These are phyloP conservation scores for Somion occarium DNA, from an alignment of 1,284 basidiomycete genomes.

Conservation along the genomic window DNA sequence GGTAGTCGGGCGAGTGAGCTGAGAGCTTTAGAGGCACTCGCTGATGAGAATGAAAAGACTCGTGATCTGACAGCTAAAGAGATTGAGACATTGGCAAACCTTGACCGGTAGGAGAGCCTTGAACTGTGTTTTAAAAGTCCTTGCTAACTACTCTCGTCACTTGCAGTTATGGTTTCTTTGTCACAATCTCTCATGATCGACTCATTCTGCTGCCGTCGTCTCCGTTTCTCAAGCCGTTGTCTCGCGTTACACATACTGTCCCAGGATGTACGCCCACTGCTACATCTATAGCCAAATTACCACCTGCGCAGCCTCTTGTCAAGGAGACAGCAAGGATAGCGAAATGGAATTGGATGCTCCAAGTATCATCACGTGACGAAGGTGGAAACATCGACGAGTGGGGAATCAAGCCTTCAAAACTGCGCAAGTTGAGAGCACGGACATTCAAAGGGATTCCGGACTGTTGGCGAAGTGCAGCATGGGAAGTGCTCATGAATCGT, in stretches of 20 bases:
- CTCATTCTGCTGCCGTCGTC: slow-evolving; percentile 62
- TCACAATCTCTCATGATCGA: slow-evolving; percentile 71
- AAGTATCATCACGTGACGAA: slow-evolving; percentile 57
- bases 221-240: slow-evolving; percentile 60
- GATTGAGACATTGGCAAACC: slow-evolving; percentile 58
- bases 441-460: slow-evolving; percentile 97
- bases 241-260: slow-evolving; percentile 38
- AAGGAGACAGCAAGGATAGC: slow-evolving; percentile 72
- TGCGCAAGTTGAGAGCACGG: slow-evolving; percentile 62
- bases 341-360: slow-evolving; percentile 90
- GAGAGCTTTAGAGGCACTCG: slow-evolving; percentile 49
- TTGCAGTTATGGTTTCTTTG: slow-evolving; percentile 88
- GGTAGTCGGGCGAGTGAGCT: slow-evolving; percentile 54
- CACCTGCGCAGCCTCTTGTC: slow-evolving; percentile 36
- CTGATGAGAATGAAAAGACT: slow-evolving; percentile 52
- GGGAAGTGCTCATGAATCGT: slow-evolving; percentile 72
- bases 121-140: slow-evolving; percentile 11
- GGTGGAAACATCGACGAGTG: slow-evolving; percentile 79
- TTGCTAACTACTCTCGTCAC: too few species aligned
- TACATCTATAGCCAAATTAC: slow-evolving; percentile 33
- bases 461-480: slow-evolving; percentile 90
- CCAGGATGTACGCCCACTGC: slow-evolving; percentile 31
- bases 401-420: slow-evolving; percentile 61
- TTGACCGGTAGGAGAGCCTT: slow-evolving; percentile 66
- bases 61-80: slow-evolving; percentile 61